Percentiles rank a stretch among this genome's conserved stretches.
phyloP scores from a whole-genome alignment of 1,284 basidiomycete genomes.

The Chondrostereum purpureum region DNA sequence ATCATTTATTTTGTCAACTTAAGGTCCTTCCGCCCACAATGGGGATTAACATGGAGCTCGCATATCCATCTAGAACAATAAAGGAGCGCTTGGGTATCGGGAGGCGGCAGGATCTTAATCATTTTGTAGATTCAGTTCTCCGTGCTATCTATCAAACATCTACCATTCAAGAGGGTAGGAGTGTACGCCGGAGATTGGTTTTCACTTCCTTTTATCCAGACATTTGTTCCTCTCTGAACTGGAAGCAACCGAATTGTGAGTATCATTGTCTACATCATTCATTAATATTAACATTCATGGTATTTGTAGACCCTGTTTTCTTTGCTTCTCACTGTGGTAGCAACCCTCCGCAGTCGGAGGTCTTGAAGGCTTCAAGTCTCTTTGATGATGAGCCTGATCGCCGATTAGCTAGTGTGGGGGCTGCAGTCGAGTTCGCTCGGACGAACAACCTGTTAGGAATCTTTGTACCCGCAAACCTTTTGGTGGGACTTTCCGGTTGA shows the following conservation, averaged over 20 bases:
- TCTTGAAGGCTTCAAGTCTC: constrained; percentile 33
- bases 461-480: constrained; percentile 82
- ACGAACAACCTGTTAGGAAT: constrained; percentile 92
- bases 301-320: constrained; percentile 82
- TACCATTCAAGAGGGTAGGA: constrained; percentile 40
- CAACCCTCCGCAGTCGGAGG: constrained; percentile 23
- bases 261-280: constrained; percentile 5
- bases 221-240: constrained; percentile 86
- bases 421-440: constrained; percentile 93
- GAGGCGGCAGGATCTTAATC: constrained; percentile 65
- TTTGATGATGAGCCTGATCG: constrained; percentile 44
- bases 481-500: constrained; percentile 43
- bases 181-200: constrained; percentile 65
- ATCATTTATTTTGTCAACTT: constrained; percentile 10
- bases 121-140: constrained; percentile 77
- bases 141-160: constrained; percentile 72
- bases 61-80: constrained; percentile 50
- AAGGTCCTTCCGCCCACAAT: constrained; percentile 69
- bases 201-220: constrained; percentile 88
- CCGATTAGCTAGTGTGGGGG: constrained; percentile 70
- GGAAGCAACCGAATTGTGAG: constrained; percentile 99
- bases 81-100: constrained; percentile 38
- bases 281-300: not conserved
- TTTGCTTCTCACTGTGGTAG: constrained; percentile 86
- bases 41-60: constrained; percentile 78